These are phyloP conservation scores for Rhizodiscina lignyota DNA, from an alignment of 495 filamentous ascomycete genomes.

Conservation along the genomic window DNA sequence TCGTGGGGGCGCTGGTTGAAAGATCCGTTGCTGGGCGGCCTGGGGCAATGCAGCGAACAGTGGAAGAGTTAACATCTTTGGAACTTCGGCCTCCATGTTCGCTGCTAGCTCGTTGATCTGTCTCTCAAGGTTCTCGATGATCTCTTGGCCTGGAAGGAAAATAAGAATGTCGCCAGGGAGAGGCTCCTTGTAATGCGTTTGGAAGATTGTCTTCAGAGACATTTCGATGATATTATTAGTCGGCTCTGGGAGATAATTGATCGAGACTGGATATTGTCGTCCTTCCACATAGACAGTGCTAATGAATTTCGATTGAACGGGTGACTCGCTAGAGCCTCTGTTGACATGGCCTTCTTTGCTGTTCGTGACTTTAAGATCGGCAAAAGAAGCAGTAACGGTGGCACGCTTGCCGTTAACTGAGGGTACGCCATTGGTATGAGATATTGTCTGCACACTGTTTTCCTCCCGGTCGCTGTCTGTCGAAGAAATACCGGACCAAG, in stretches of 20 bases:
- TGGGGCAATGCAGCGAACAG: constrained; percentile 61
- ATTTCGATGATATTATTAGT: constrained; percentile 73
- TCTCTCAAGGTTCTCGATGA: constrained; percentile 66
- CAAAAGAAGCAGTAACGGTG: not conserved
- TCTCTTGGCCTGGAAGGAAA: constrained; percentile 88
- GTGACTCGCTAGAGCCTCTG: not conserved
- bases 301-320: constrained; percentile 12
- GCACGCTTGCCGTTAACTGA: no score
- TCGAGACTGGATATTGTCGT: constrained; percentile 72
- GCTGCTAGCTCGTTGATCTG: constrained; percentile 64
- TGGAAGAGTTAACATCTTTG: constrained; percentile 54
- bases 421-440: no score
- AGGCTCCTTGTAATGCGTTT: constrained; percentile 74
- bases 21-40: constrained; percentile 68
- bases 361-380: not conserved
- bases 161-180: constrained; percentile 87
- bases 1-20: constrained; percentile 52
- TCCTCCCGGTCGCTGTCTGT: constrained; percentile 10
- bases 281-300: constrained; percentile 64
- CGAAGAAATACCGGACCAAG: constrained; percentile 12
- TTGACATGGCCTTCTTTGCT: not conserved
- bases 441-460: no score
- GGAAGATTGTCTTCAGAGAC: constrained; percentile 67
- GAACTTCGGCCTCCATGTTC: constrained; percentile 53
- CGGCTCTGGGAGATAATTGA: constrained; percentile 57